A percentile compares a stretch with the other conserved stretches of the same genome.
Evolutionary conservation across 2,329 filamentous ascomycete genomes (phyloP).

Genomic region (Neurospora crassa): DNA sequence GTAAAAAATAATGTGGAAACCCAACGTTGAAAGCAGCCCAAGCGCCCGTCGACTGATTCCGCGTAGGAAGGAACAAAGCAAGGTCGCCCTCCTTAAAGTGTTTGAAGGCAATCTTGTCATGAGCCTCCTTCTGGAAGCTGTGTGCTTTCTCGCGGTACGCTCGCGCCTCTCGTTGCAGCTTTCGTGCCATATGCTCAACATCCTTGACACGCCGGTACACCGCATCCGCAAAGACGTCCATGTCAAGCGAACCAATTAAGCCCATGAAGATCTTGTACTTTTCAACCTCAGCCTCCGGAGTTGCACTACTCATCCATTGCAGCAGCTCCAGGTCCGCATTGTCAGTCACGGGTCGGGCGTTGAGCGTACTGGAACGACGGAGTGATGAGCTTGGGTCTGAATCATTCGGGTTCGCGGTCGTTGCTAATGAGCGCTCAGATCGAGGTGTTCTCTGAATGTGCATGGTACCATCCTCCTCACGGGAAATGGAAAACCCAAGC

Average conservation of each 20-base stretch:
- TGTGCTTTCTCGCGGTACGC: constrained; percentile 83
- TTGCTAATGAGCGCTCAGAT: constrained; percentile 37
- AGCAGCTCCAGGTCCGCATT: constrained; percentile 62
- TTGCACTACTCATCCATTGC: constrained; percentile 69
- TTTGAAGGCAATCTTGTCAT: constrained; percentile 92
- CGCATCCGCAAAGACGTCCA: constrained; percentile 75
- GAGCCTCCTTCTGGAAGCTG: constrained; percentile 68
- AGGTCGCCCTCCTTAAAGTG: constrained; percentile 96
- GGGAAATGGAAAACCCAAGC: constrained; percentile 72
- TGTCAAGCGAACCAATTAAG: constrained; percentile 67
- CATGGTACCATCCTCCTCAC: constrained; percentile 59
- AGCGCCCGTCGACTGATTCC: constrained; percentile 86
- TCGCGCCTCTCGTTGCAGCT: constrained; percentile 83
- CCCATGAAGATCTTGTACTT: constrained; percentile 69
- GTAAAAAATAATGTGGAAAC: constrained; percentile 92
- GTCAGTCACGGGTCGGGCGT: constrained; percentile 46
- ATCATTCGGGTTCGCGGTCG: constrained; percentile 46
- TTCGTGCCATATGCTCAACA: constrained; percentile 84
- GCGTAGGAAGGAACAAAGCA: constrained; percentile 84
- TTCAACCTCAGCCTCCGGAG: constrained; percentile 55
- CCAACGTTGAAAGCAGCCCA: constrained; percentile 99
- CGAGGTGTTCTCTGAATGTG: constrained; percentile 62
- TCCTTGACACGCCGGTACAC: constrained; percentile 87
- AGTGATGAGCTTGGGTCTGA: constrained; percentile 42
- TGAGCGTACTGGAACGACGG: constrained; percentile 43